Conservation (phyloP, 106 monocot species). For the Vanilla planifolia region DNA sequence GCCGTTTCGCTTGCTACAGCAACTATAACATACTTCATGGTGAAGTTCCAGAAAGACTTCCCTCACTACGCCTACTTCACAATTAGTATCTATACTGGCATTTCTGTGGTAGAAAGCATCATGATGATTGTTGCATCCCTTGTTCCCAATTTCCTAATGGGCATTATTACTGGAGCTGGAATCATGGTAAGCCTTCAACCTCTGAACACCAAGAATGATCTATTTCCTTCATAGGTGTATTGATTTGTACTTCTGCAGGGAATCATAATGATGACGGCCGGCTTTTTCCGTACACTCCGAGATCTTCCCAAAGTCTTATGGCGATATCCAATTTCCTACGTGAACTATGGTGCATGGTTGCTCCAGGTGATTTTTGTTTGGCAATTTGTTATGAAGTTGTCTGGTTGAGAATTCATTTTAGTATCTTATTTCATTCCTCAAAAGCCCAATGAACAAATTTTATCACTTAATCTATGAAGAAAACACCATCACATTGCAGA, state of each 20-base stretch:
- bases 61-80: constrained; percentile 48
- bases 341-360: constrained; percentile 81
- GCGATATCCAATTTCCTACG: constrained; percentile 78
- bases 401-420: too few relatives aligned
- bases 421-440: too few relatives aligned
- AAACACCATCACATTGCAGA: too few relatives aligned
- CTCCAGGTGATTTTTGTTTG: constrained; percentile 54
- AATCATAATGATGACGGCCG: constrained; percentile 87
- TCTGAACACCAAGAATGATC: not conserved
- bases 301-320: constrained; percentile 88
- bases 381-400: not conserved
- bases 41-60: constrained; percentile 50
- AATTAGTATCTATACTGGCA: constrained; percentile 42
- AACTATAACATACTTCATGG: constrained; percentile 62
- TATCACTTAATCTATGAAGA: too few relatives aligned
- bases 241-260: constrained; percentile 40
- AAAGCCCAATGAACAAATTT: too few relatives aligned
- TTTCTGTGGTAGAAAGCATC: constrained; percentile 77
- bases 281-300: constrained; percentile 71
- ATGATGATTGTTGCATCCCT: constrained; percentile 91
- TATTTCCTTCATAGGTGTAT: not conserved
- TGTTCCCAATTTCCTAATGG: constrained; percentile 91
- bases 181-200: constrained; percentile 45
- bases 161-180: constrained; percentile 73
- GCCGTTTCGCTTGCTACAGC: constrained; percentile 35